Percentiles rank a stretch among this genome's conserved stretches.
Conservation (phyloP, 169 alveolate genomes). For the Cyclospora cayetanensis region DNA sequence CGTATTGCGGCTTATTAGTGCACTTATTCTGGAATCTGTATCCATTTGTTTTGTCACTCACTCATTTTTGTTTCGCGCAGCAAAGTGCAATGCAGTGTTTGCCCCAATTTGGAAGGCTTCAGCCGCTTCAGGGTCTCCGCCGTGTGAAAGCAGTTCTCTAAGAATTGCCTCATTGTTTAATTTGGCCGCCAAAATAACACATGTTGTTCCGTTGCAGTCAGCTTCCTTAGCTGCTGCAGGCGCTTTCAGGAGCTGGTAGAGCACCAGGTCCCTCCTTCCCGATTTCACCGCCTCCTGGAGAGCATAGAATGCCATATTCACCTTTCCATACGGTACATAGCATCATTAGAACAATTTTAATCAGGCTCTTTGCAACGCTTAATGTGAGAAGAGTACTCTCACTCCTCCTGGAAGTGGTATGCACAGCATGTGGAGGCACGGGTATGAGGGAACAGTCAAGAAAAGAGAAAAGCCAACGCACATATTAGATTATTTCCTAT, state of each 20-base stretch:
- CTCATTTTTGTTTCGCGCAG: conserved; percentile 53
- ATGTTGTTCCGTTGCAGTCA: conserved; percentile 50
- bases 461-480: too few relatives aligned
- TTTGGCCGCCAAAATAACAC: conserved; percentile 25
- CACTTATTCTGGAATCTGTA: background rate
- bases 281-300: conserved; percentile 11
- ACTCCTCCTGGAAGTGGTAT: too few relatives aligned
- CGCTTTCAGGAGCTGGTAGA: background rate
- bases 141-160: background rate
- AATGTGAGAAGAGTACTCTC: too few relatives aligned
- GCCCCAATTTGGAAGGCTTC: conserved; percentile 26
- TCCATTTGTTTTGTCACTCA: background rate
- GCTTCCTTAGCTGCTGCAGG: conserved; percentile 45
- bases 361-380: too few relatives aligned
- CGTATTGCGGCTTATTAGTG: too few relatives aligned
- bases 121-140: conserved; percentile 55
- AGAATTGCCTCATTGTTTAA: conserved; percentile 23
- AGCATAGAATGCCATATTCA: background rate
- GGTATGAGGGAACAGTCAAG: too few relatives aligned
- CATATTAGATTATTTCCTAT: too few relatives aligned
- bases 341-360: too few relatives aligned
- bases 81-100: conserved; percentile 48
- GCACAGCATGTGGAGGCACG: too few relatives aligned
- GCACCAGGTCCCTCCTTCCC: conserved; percentile 29
- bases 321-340: too few relatives aligned